Evolutionary conservation across 495 filamentous ascomycete species (phyloP).

Genomic region (Podospora bellae-mahoneyi): DNA sequence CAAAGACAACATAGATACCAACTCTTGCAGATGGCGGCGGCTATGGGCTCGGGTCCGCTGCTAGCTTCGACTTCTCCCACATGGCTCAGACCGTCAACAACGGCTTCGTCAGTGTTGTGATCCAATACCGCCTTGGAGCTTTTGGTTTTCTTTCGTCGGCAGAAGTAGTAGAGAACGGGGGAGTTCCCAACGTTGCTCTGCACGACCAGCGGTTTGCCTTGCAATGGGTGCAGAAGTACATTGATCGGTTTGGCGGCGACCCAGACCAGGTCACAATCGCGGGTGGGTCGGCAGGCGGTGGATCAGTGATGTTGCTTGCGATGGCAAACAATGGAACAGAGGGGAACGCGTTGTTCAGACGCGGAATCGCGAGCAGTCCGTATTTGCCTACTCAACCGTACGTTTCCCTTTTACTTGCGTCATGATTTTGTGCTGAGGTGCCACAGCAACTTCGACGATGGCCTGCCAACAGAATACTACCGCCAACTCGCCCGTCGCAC

Average conservation of each 20-base stretch:
- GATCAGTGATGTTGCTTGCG: conserved; percentile 24
- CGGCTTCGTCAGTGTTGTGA: conserved; percentile 30
- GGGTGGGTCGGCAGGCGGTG: conserved; percentile 52
- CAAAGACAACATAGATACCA: background rate
- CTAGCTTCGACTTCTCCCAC: background rate
- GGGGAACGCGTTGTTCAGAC: conserved; percentile 16
- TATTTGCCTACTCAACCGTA: background rate
- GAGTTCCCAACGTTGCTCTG: conserved; percentile 44
- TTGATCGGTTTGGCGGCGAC: conserved; percentile 51
- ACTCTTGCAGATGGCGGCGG: conserved; percentile 35
- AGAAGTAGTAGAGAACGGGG: conserved; percentile 25
- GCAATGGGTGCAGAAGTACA: conserved; percentile 54
- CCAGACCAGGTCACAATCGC: conserved; percentile 39
- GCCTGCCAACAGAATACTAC: conserved; percentile 47
- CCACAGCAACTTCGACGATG: conserved; percentile 52
- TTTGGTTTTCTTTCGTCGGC: conserved; percentile 27
- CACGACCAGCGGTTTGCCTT: conserved; percentile 45
- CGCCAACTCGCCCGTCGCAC: conserved; percentile 20
- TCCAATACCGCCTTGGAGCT: conserved; percentile 34
- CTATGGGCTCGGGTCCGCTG: conserved; percentile 37
- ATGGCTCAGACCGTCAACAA: conserved; percentile 6
- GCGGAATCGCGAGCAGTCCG: conserved; percentile 12
- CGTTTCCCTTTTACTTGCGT: background rate
- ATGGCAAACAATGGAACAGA: conserved; percentile 13
- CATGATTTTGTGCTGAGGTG: conserved; percentile 33